Evolutionary conservation across 345 rosid species (phyloP).

Genomic region (Pugionium cornutum): DNA sequence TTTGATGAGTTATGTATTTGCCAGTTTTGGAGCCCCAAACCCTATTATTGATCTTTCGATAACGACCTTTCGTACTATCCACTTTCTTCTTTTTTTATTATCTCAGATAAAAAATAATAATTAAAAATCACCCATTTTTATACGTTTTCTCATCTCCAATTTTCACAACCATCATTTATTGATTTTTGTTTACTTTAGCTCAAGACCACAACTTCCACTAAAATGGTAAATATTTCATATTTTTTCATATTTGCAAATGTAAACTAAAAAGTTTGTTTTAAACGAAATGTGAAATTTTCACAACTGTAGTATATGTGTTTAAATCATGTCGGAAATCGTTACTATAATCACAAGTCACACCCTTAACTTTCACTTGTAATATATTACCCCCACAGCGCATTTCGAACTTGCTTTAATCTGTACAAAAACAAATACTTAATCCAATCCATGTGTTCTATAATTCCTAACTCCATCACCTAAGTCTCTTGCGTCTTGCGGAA

Average conservation of each 20-base stretch:
- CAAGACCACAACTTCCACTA: constrained; percentile 6
- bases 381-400: neutral
- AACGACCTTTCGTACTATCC: constrained; percentile 41
- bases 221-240: no score
- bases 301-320: neutral
- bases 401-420: neutral
- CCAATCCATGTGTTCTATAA: constrained; percentile 5
- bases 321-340: neutral
- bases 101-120: neutral
- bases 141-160: constrained; percentile 7
- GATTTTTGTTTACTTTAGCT: constrained; percentile 2
- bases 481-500: constrained; percentile 31
- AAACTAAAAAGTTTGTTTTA: no score
- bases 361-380: neutral
- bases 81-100: constrained; percentile 19
- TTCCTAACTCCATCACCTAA: neutral
- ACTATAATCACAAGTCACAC: neutral
- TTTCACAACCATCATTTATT: constrained; percentile 14
- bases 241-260: no score
- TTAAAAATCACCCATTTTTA: neutral
- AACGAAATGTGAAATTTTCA: no score
- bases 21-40: constrained; percentile 43
- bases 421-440: constrained; percentile 6
- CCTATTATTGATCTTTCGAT: constrained; percentile 41
- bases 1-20: constrained; percentile 36